A percentile compares a stretch with the other conserved stretches of the same genome.
Conservation (phyloP, 768 basidiomycete genomes). For the Lentinula lateritia region DNA sequence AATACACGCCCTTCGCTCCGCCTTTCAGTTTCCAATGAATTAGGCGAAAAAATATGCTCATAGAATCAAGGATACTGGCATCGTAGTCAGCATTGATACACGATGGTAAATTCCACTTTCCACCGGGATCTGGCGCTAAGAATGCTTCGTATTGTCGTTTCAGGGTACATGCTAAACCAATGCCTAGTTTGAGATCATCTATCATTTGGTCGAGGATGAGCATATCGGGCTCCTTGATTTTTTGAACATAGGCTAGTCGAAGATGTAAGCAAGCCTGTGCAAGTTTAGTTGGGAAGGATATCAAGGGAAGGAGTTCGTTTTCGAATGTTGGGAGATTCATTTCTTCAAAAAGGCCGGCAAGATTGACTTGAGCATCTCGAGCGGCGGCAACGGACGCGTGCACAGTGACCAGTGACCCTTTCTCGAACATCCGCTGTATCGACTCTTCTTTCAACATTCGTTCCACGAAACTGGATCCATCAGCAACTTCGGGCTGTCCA, state of each 20-base stretch:
- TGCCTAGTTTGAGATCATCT: conserved; percentile 86
- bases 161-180: conserved; percentile 90
- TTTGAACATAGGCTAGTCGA: conserved; percentile 83
- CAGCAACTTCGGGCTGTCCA: conserved; percentile 42
- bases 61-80: conserved; percentile 76
- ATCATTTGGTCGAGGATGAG: conserved; percentile 93
- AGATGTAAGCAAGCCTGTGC: conserved; percentile 88
- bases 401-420: conserved; percentile 81
- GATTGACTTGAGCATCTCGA: conserved; percentile 80
- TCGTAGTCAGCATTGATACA: conserved; percentile 93
- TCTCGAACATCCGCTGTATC: conserved; percentile 93
- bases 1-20: conserved; percentile 86
- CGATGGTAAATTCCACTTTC: conserved; percentile 83
- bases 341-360: conserved; percentile 67
- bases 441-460: conserved; percentile 92
- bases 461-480: conserved; percentile 87
- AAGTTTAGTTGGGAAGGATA: conserved; percentile 94
- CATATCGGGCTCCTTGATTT: conserved; percentile 82
- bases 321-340: conserved; percentile 93
- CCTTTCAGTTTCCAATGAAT: conserved; percentile 96
- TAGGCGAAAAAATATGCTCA: conserved; percentile 87
- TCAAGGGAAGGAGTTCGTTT: conserved; percentile 81
- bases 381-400: conserved; percentile 81
- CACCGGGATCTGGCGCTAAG: conserved; percentile 76
- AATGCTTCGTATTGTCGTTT: conserved; percentile 95